Evolutionary conservation across 345 rosid genomes (phyloP), one percentile per base, ranked within the genome.

Genomic region (Linum trigynum): DNA sequence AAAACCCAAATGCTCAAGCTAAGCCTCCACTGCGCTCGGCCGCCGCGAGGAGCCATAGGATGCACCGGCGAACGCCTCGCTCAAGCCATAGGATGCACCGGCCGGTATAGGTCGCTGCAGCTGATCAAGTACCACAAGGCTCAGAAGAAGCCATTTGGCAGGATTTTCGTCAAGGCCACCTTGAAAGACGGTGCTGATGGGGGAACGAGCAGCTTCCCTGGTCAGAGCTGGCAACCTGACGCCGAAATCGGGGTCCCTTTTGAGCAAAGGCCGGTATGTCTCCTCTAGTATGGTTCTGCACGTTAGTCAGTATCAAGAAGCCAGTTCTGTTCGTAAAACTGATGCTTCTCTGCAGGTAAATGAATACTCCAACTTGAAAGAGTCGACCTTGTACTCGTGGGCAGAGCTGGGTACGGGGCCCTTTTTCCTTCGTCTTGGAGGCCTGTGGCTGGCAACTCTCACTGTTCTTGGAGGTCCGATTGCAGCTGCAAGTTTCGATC

Each of bases 401-500:
- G 97, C 90, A 5, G 90, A 92, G 72, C 82, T 92, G 71, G 81
- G 80, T 12, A 79, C 94, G 45, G 77, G 76, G 38, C 81, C 76
- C 3, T 84, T 92, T 62, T 81, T 85, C 74, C 75, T 82, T 71
- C 96, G 98, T 40, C 82, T 92, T 8, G 99, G 99, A 67, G 85
- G 97, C 65, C 91, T 92, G 71, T 90, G 97, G 89, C 71, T 92
- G 40, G 84, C 69, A 2, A 82, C 90, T 57, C 85, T 92, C 80
- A 84, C 88, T 4, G 83, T 80, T 69, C 92, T 92, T 57, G 99
- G 99, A 59, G 83, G 79, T 69, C 99, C 99, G 50, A 71, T 88
- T 65, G 91, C 99, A 42, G 90, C 99, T 56, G 94, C 97, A 62
- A 92, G 97, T 82, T 92, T 92, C 75, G 87, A 84, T 78, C 97